Evolutionary conservation across 805 yeast genomes (phyloP).

Genomic region (Metschnikowia peoriensis): DNA sequence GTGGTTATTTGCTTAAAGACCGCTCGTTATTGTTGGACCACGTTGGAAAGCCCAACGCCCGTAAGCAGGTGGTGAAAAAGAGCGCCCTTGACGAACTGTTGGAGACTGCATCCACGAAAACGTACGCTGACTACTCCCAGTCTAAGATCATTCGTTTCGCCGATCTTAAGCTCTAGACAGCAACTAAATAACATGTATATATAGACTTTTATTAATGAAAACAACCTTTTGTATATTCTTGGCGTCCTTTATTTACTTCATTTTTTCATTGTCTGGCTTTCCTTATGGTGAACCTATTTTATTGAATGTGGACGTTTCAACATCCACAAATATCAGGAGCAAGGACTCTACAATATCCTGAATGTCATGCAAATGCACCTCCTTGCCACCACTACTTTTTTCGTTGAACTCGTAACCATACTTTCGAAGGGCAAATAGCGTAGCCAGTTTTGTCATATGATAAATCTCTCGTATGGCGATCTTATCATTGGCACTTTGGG

Average conservation of each 20-base stretch:
- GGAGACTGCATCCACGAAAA: conserved; percentile 27
- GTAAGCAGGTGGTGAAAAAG: conserved; percentile 24
- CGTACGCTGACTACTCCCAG: conserved; percentile 16
- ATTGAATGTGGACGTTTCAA: conserved; percentile 16
- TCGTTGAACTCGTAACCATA: conserved; percentile 28
- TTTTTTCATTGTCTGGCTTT: too few species aligned
- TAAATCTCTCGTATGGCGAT: conserved; percentile 39
- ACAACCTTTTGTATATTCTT: not conserved
- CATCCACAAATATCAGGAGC: conserved; percentile 37
- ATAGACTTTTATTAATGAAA: not conserved
- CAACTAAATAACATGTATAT: not conserved
- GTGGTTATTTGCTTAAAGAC: conserved; percentile 67
- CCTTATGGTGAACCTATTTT: not conserved
- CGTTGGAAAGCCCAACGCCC: conserved; percentile 20
- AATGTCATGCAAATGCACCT: conserved; percentile 28
- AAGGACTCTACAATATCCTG: conserved; percentile 42
- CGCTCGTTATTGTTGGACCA: conserved; percentile 39
- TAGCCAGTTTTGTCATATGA: conserved; percentile 39
- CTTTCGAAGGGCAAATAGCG: conserved; percentile 40
- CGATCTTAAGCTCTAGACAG: conserved; percentile 7
- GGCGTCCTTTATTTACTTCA: not conserved
- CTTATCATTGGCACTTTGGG: conserved; percentile 29
- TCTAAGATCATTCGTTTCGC: conserved; percentile 12
- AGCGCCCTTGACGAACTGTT: conserved; percentile 37
- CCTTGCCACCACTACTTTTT: conserved; percentile 4